Evolutionary conservation across 768 basidiomycete genomes (phyloP), one percentile per base, ranked within the genome.

Genomic region (Boletus tomentosulus): DNA sequence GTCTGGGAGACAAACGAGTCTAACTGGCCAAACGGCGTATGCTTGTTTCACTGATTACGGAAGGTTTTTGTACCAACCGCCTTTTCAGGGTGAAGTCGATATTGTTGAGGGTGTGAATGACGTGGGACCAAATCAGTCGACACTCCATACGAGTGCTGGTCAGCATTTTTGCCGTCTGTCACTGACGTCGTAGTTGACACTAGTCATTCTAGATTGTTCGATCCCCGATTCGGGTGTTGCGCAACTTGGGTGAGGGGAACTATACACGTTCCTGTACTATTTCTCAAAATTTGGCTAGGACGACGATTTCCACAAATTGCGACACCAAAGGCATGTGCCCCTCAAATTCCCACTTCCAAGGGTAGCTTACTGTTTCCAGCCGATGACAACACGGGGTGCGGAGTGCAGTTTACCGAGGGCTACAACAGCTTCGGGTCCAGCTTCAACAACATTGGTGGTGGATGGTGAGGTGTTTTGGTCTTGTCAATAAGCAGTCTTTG

Each of bases 81-180:
- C 6, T 39, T 54, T 47, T 7, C 30, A 69, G 67, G 67, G 67
- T 19, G 67, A 69, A 33, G 48, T 69, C 3, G 67, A 71, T 47
- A 71, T 71, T 8, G 58, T 69, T 7, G 67, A 69, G 44, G 67
- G 72, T 44, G 82, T 85, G 13, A 85, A 86, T 59, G 71, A 83
- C 59, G 70, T 77, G 51, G 67, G 67, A 12, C 75, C 79, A 3
- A 81, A 84, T 59, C 71, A 74, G 54, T 72, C 74, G 2, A 79
- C 83, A 0, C 70, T 87, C 34, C 85, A 87, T 65, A 85, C 84
- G 4, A 71, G 70, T 50, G 57, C 79, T 11, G 71, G 81, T 78
- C 53, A 42, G 72, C 48, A 30, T 4, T n/a, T 27, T 31, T 44
- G 3, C 35, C 22, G 12, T 25, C 10, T 16, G 7, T 10, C 6